A percentile compares a stretch with the other conserved stretches of the same genome.
Conservation (phyloP, 805 yeast species). For the Candida insectalens region DNA sequence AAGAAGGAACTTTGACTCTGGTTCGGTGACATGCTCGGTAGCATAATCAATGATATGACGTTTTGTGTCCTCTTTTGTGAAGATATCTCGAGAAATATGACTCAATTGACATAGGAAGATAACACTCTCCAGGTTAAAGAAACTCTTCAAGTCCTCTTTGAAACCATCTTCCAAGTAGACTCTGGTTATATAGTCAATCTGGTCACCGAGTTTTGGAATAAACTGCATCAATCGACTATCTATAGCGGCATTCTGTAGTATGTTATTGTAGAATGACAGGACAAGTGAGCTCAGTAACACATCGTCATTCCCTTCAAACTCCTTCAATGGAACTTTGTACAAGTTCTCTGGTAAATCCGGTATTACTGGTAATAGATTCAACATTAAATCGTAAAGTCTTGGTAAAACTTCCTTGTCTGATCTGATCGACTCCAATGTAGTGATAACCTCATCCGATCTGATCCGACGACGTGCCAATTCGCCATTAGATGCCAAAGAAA, state of each 20-base stretch:
- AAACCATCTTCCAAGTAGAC: slow-evolving; percentile 15
- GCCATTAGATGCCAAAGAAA: slow-evolving; percentile 15
- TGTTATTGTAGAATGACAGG: slow-evolving; percentile 21
- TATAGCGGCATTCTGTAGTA: slow-evolving; percentile 10
- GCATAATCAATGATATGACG: slow-evolving; percentile 15
- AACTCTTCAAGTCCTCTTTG: slow-evolving; percentile 14
- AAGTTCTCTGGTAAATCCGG: slow-evolving; percentile 17
- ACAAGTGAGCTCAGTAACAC: slow-evolving; percentile 19
- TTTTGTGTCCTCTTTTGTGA: slow-evolving; percentile 14
- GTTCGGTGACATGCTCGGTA: slow-evolving; percentile 3
- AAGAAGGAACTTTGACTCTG: slow-evolving; percentile 14
- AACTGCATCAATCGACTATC: slow-evolving; percentile 1
- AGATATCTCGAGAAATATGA: slow-evolving; percentile 9
- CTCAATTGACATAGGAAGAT: slow-evolving; percentile 12
- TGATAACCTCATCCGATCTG: slow-evolving; percentile 16
- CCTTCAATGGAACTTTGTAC: slow-evolving; percentile 14
- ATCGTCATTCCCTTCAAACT: slow-evolving; percentile 19
- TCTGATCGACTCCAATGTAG: slow-evolving; percentile 14
- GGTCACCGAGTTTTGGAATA: slow-evolving; percentile 10
- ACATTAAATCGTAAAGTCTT: slow-evolving; percentile 22
- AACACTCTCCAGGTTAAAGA: slow-evolving; percentile 15
- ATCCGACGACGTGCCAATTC: slow-evolving; percentile 22
- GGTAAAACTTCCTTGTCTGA: slow-evolving; percentile 17
- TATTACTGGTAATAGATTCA: slow-evolving; percentile 16
- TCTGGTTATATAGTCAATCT: slow-evolving; percentile 14